Conservation (phyloP, 345 rosid genomes). For the Citrus glauca region DNA sequence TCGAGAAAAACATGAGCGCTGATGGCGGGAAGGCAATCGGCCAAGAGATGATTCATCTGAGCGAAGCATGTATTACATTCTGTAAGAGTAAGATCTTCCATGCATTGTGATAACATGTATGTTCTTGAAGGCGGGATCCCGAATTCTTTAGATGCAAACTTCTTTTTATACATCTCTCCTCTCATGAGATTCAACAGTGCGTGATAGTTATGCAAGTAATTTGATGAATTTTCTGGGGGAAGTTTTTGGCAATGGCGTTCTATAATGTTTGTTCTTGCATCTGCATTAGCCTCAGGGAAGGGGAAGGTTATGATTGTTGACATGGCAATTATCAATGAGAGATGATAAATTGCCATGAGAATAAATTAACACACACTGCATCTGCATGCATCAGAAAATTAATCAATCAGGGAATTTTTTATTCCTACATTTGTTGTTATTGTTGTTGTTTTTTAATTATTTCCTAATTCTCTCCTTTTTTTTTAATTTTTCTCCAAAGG, state of each 20-base stretch:
- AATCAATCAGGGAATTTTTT: neutral
- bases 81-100: slow-evolving; percentile 35
- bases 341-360: slow-evolving; percentile 15
- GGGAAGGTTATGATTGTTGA: neutral
- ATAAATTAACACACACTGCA: neutral
- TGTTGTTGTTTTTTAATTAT: neutral
- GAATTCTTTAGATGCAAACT: slow-evolving; percentile 29
- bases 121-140: slow-evolving; percentile 39
- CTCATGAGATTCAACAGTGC: slow-evolving; percentile 17
- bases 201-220: slow-evolving; percentile 25
- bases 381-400: neutral
- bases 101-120: slow-evolving; percentile 39
- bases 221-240: slow-evolving; percentile 22
- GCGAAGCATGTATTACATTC: slow-evolving; percentile 40
- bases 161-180: slow-evolving; percentile 23
- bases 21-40: slow-evolving; percentile 34
- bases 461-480: too few species aligned
- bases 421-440: neutral
- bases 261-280: slow-evolving; percentile 29
- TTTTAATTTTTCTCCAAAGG: neutral
- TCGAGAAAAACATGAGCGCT: slow-evolving; percentile 49
- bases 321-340: slow-evolving; percentile 14
- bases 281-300: slow-evolving; percentile 9
- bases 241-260: slow-evolving; percentile 25
- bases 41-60: slow-evolving; percentile 28